Base-by-base conservation (phyloP, 1,139 yeast species). In the Blastobotrys indianensis region DNA sequence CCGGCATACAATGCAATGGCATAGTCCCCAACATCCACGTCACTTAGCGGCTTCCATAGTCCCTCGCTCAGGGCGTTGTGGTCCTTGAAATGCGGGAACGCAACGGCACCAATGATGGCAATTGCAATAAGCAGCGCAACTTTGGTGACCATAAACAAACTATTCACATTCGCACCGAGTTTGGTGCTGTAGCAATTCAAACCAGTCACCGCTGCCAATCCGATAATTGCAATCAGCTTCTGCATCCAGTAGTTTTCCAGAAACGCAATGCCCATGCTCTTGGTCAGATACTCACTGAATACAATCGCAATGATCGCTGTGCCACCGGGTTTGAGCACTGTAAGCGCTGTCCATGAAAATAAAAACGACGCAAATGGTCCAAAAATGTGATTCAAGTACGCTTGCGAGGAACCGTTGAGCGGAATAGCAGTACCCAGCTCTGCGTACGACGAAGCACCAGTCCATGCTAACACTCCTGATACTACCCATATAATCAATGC, bases 371-470 rank as follows among this genome's bases (percentile, higher is more conserved):
- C 63, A 17, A 62, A 48, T 1, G 70, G 64, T 5, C 73, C 73
- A 45, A 60, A 69, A n/a, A 67, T 64, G 39, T 65, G 65, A 35
- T 59, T 60, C 42, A 69, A 48, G 42, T 69, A 69, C 11, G 72
- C 71, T 48, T 69, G 70, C 0, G 73, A 63, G 0, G 72, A 70
- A 4, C 74, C 74, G 47, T 67, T 69, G 10, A 61, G 53, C 12
- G 74, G 74, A 23, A 70, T 59, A 3, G 69, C 65, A 34, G 67
- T 57, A 7, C 74, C 74, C 11, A 69, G 56, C 49, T 69, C 74
- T 1, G 73, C 72, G 48, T 61, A 70, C 15, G 70, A 66, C 3
- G 70, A 61, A 0, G 74, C 74, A 1, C 74, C 74, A 1, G 73
- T 68, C 73, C 73, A 70, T 2, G 73, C 73, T 13, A 69, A 56